Evolutionary conservation across 257 asterid species (phyloP), one percentile per base, ranked within the genome.

Genomic region (Oldenlandia corymbosa): DNA sequence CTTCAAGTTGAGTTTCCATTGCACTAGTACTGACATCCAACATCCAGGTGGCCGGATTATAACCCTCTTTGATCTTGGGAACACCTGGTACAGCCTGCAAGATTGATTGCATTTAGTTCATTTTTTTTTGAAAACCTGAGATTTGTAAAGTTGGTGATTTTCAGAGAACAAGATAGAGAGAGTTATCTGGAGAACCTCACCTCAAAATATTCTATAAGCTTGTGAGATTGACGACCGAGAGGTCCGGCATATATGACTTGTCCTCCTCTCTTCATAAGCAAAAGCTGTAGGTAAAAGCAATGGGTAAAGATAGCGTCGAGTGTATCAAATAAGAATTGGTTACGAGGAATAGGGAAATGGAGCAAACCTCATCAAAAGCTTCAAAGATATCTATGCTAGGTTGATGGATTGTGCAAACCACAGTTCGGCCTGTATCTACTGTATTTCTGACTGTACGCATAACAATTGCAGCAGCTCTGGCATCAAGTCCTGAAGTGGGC

Each of bases 31-130:
- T 89, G 58, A 89, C 79, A 4, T 89, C 97, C 77, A 89, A 69
- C 97, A 89, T 84, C 97, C 97, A 89, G 5, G 97, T 89, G 43
- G 97, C 97, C 42, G 97, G 97, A 83, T 89, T 89, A 57, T 75
- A 76, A 20, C 94, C 85, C 41, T 83, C 94, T 60, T 71, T 81
- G 54, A 83, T 89, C 67, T 80, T 84, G 34, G 88, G 51, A 68
- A 89, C 97, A 21, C 94, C 91, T 5, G 73, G 77, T 70, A 89
- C 67, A 60, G 79, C 81, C 96, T 88, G 77, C 58, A 62, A 74
- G 48, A 43, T 56, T 16, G 52, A 20, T 32, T 56, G 28, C 24
- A 54, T n/a, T 51, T 10, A 9, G n/a, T 0, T 32, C 5, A 8
- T 2, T 8, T 20, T 41, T n/a, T n/a, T 13, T 57, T 18, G 13